Evolutionary conservation across 1,284 basidiomycete genomes (phyloP).

Genomic region (Schizopora paradoxa): DNA sequence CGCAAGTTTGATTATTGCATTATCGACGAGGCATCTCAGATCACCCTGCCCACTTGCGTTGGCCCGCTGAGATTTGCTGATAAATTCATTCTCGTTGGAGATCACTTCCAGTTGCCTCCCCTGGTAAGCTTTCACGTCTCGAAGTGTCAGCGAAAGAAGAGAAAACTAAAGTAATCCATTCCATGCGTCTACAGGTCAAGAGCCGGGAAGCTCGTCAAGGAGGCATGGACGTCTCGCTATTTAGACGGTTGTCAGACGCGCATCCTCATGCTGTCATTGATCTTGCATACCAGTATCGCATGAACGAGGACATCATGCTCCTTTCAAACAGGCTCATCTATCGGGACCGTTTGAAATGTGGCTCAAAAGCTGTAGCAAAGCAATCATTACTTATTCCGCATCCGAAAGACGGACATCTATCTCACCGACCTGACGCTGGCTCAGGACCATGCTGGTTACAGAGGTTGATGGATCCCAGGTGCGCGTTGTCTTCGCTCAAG

Average conservation of each 20-base stretch:
- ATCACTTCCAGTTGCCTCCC: slow-evolving; percentile 95
- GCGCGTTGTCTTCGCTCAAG: slow-evolving; percentile 20
- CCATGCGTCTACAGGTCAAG: slow-evolving; percentile 55
- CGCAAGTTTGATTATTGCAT: slow-evolving; percentile 96
- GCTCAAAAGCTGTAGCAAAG: slow-evolving; percentile 64
- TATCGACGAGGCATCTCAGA: slow-evolving; percentile 97
- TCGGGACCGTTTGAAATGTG: slow-evolving; percentile 72
- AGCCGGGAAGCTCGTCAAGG: slow-evolving; percentile 75
- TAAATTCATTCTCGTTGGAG: slow-evolving; percentile 91
- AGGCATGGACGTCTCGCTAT: slow-evolving; percentile 87
- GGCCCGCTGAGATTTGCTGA: slow-evolving; percentile 89
- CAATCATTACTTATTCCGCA: slow-evolving; percentile 54
- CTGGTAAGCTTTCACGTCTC: slow-evolving; percentile 61
- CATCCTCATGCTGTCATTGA: slow-evolving; percentile 83
- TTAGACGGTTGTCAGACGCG: slow-evolving; percentile 81
- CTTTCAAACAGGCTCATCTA: slow-evolving; percentile 92
- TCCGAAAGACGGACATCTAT: slow-evolving; percentile 26
- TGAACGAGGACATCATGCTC: slow-evolving; percentile 96
- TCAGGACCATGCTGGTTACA: slow-evolving; percentile 62
- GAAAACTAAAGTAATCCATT: too few relatives aligned
- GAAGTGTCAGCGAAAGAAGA: too few relatives aligned
- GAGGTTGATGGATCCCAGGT: slow-evolving; percentile 62
- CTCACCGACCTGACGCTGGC: background rate
- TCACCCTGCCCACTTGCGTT: slow-evolving; percentile 91
- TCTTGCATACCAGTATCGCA: slow-evolving; percentile 87